A percentile compares a stretch with the other conserved stretches of the same genome.
Conservation (phyloP, 148 eudicot species). For the Vaccinium corymbosum region DNA sequence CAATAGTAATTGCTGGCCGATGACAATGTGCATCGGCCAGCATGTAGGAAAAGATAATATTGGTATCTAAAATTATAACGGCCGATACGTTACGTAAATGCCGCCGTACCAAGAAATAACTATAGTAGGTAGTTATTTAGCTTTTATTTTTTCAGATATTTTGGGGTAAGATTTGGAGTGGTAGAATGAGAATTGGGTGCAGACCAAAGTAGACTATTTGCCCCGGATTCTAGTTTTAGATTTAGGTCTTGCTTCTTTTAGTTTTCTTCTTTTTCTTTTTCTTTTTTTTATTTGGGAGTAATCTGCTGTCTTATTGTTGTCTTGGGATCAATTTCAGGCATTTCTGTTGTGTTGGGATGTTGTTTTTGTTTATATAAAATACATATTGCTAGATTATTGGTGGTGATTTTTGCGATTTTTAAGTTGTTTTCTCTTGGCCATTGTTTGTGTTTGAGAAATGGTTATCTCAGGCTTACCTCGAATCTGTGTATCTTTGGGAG, state of each 20-base stretch:
- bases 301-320: neutral
- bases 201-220: neutral
- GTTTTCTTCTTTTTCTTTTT: neutral
- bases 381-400: neutral
- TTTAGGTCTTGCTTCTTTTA: neutral
- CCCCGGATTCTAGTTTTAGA: neutral
- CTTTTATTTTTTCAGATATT: neutral
- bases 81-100: neutral
- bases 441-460: neutral
- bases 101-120: neutral
- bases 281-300: neutral
- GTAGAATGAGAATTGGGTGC: neutral
- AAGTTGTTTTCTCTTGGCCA: neutral
- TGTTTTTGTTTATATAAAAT: neutral
- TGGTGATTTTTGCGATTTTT: neutral
- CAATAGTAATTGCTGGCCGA: no score
- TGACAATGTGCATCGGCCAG: no score
- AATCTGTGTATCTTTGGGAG: no score
- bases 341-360: neutral
- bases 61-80: neutral
- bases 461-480: no score
- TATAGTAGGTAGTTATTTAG: neutral
- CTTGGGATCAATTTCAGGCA: neutral
- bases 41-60: no score
- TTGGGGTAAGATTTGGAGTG: neutral